Evolutionary conservation across 2,329 filamentous ascomycete species (phyloP).

Genomic region (Cryphonectria parasitica): DNA sequence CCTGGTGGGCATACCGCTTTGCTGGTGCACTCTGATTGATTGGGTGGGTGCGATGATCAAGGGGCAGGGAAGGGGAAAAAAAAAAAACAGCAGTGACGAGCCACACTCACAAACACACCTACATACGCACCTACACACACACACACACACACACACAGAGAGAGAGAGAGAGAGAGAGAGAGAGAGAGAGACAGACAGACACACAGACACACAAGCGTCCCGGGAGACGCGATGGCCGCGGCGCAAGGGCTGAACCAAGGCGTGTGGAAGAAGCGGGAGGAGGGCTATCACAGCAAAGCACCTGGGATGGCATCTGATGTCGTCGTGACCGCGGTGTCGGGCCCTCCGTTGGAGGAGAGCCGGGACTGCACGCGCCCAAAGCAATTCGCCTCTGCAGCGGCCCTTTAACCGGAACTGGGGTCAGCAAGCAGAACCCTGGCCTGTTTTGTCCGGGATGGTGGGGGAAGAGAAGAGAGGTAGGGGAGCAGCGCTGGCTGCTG

Average conservation of each 20-base stretch:
- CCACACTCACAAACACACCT: not conserved
- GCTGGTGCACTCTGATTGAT: not conserved
- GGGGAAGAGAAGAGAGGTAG: not conserved
- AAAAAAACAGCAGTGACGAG: not conserved
- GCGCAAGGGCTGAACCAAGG: not conserved
- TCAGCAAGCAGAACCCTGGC: constrained; percentile 6
- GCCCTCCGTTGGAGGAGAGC: constrained; percentile 12
- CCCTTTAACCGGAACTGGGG: constrained; percentile 22
- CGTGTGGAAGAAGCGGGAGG: not conserved
- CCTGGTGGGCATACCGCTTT: not conserved
- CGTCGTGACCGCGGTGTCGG: constrained; percentile 9
- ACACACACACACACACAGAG: too few relatives aligned
- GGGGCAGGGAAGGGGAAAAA: too few relatives aligned
- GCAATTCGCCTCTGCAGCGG: constrained; percentile 18
- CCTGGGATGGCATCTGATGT: not conserved
- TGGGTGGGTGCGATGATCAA: not conserved
- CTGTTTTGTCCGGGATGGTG: not conserved
- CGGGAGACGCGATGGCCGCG: not conserved
- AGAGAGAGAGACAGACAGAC: too few relatives aligned
- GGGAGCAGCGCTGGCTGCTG: not conserved
- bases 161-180: too few relatives aligned
- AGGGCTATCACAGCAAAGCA: not conserved
- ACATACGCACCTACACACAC: too few relatives aligned
- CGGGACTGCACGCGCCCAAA: constrained; percentile 19
- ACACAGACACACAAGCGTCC: not conserved